Evolutionary conservation across 2,329 filamentous ascomycete genomes (phyloP), one percentile per base, ranked within the genome.

Genomic region (Aspergillus quadricinctus): DNA sequence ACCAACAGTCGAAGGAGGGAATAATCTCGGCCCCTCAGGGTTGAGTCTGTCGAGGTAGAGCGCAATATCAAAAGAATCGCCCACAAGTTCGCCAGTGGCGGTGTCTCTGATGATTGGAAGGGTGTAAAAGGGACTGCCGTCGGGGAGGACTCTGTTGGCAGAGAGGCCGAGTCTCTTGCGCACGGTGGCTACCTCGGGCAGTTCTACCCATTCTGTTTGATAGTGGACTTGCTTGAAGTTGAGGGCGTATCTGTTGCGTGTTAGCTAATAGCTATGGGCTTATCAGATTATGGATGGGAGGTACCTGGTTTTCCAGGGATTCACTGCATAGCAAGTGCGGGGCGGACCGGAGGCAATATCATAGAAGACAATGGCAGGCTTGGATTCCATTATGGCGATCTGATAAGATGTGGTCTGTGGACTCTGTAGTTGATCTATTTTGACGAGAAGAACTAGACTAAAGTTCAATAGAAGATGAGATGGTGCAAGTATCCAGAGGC

Each of bases 321-420:
- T 75, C 11, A 68, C 65, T 1, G 70, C 65, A 48, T 56, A 70
- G 8, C 66, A 57, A 3, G 61, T 55, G 8, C 60, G 49, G 0
- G 77, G 74, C 0, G 74, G 70, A 0, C 60, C 65, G 0, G 66
- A 71, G 7, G 69, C 71, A 46, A 80, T 78, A 62, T 80, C 77
- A 62, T 79, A 80, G 54, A 78, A 70, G 10, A 78, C 68, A 10
- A 78, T 69, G 31, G 60, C 14, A 3, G 31, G 31, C 31, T 37
- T 17, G 14, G 31, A 37, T 3, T 37, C 31, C 31, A 37, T 37
- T 17, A n/a, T 37, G 31, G 31, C 6, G 14, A n/a, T 37, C 14
- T 7, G 14, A 17, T 37, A 17, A 37, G 31, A 37, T 17, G 31
- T 3, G 31, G 4, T 3, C 31, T 2, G 31, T 37, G 31, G 7